Evolutionary conservation across 805 yeast genomes (phyloP), one percentile per base, ranked within the genome.

Genomic region (Nakazawaea sp.): DNA sequence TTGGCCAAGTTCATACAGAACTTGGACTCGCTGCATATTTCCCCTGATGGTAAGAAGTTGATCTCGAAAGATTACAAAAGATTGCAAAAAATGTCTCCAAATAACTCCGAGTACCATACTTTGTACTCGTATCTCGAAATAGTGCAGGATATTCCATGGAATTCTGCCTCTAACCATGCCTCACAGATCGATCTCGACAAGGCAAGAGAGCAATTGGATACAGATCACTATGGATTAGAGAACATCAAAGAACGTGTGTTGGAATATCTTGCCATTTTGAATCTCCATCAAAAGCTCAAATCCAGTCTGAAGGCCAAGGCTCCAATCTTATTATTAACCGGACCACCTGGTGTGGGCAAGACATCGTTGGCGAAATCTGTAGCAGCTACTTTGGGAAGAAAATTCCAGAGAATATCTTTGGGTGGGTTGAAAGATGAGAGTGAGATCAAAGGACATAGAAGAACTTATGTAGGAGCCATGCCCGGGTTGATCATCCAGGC

Each of bases 331-430:
- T 65, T 87, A 56, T 68, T 87, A 40, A 86, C 85, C 5, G 96
- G 96, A 1, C 96, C 96, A 9, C 96, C 96, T 0, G 96, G 96
- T 26, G 92, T 86, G 11, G 96, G 96, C 20, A 87, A 87, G 55
- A 87, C 96, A 0, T 81, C 92, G 1, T 64, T 87, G 40, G 95
- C 95, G 4, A 77, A 78, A 50, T 82, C 94, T 0, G 75, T 87
- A 33, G 95, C 96, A 1, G 59, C 66, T 9, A 75, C 90, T 4
- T 59, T 87, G 40, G 80, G 83, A 0, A 68, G 94, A 32, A 73
- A 76, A 42, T 81, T 85, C 55, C 90, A 85, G 53, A 66, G 95
- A 29, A 69, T 87, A 13, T 82, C 94, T 2, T 68, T 87, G 2
- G 96, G 96, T 19, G 96, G 96, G 27, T 73, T 87, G 30, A 78